Evolutionary conservation across 805 yeast species (phyloP).

Genomic region (Millerozyma miso): DNA sequence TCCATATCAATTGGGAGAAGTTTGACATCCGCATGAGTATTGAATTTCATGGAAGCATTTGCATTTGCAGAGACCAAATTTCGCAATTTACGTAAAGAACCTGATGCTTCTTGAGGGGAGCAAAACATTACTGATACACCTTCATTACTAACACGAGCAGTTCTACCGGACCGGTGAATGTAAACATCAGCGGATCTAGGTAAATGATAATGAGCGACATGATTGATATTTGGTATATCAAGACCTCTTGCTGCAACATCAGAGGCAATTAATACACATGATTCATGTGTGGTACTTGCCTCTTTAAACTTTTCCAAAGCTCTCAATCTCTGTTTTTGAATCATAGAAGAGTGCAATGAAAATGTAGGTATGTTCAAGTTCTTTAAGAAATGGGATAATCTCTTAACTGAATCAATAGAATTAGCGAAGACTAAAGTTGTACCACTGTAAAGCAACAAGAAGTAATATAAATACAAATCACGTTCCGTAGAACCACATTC

Average conservation of each 20-base stretch:
- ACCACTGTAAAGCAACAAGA: slow-evolving; percentile 81
- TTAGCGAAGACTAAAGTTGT: slow-evolving; percentile 88
- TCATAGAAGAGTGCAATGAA: slow-evolving; percentile 89
- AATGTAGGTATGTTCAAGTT: slow-evolving; percentile 65
- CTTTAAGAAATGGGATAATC: slow-evolving; percentile 71
- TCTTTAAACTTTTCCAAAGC: slow-evolving; percentile 76
- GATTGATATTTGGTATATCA: slow-evolving; percentile 86
- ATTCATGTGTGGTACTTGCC: slow-evolving; percentile 42
- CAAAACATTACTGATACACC: slow-evolving; percentile 95
- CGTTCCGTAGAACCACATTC: slow-evolving; percentile 90
- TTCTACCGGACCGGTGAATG: slow-evolving; percentile 94
- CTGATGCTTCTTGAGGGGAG: slow-evolving; percentile 90
- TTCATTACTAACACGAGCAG: slow-evolving; percentile 92
- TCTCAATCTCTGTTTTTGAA: slow-evolving; percentile 86
- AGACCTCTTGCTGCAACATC: slow-evolving; percentile 99
- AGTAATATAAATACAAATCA: slow-evolving; percentile 86
- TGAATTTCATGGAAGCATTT: slow-evolving; percentile 19
- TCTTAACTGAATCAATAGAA: slow-evolving; percentile 90
- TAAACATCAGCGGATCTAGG: slow-evolving; percentile 94
- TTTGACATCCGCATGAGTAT: slow-evolving; percentile 50
- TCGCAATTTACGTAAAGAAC: slow-evolving; percentile 76
- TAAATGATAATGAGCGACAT: slow-evolving; percentile 92
- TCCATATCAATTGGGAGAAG: slow-evolving; percentile 74
- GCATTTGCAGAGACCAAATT: slow-evolving; percentile 38
- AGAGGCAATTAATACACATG: slow-evolving; percentile 80